phyloP scores from a whole-genome alignment of 2,329 filamentous ascomycete genomes.

The Furcasterigmium sp. region DNA sequence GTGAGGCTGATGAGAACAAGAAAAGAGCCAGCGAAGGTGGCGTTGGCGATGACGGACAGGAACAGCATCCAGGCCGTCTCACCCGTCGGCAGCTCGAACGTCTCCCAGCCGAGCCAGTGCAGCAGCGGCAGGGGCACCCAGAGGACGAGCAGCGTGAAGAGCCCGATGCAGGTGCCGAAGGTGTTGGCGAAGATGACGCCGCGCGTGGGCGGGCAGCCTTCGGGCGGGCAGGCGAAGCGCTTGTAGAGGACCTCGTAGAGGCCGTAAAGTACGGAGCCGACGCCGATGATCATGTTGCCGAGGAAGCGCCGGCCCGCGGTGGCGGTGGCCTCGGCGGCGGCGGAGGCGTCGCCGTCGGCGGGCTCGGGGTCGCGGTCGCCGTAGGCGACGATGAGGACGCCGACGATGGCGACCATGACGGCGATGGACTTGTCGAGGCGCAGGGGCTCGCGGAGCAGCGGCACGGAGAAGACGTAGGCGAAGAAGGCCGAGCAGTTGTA shows the following conservation, averaged over 20 bases:
- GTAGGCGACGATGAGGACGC: conserved; percentile 93
- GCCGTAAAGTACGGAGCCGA: conserved; percentile 88
- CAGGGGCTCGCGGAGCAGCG: conserved; percentile 78
- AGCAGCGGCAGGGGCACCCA: conserved; percentile 90
- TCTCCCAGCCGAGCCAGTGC: conserved; percentile 73
- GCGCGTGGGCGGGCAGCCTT: conserved; percentile 77
- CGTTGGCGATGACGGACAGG: conserved; percentile 80
- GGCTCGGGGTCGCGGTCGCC: conserved; percentile 57
- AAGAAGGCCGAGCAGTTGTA: conserved; percentile 99
- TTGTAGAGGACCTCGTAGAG: conserved; percentile 98
- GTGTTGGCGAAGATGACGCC: conserved; percentile 95
- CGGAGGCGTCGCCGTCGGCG: conserved; percentile 37
- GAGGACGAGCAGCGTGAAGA: conserved; percentile 78
- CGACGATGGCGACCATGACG: conserved; percentile 79
- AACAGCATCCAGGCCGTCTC: conserved; percentile 74
- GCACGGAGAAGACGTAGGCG: conserved; percentile 94
- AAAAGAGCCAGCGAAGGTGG: conserved; percentile 88
- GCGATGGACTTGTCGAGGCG: conserved; percentile 80
- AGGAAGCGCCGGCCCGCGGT: conserved; percentile 62
- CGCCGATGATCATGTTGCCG: conserved; percentile 87
- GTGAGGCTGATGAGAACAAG: conserved; percentile 90
- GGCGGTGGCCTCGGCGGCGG: conserved; percentile 28
- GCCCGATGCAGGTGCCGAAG: conserved; percentile 81
- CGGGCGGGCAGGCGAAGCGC: conserved; percentile 84
- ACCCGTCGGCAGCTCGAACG: conserved; percentile 74